Conservation (phyloP, 2,329 filamentous ascomycete genomes). For the Hypoxylon sp. region DNA sequence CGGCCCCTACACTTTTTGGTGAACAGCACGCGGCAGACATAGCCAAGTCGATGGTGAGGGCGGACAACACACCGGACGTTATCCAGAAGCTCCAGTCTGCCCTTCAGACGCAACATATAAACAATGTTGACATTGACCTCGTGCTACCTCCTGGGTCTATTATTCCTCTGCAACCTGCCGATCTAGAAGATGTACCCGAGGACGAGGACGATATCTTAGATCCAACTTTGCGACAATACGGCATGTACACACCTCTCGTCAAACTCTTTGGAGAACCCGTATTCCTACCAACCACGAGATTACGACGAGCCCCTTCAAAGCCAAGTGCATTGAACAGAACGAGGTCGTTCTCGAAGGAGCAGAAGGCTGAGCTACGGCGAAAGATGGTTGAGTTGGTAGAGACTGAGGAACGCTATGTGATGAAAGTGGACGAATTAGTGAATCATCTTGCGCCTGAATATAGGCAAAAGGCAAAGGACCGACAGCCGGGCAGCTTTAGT, state of each 20-base stretch:
- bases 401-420: slow-evolving; percentile 94
- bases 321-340: slow-evolving; percentile 83
- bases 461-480: slow-evolving; percentile 73
- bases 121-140: slow-evolving; percentile 88
- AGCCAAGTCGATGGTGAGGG: slow-evolving; percentile 84
- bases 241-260: slow-evolving; percentile 80
- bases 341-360: slow-evolving; percentile 80
- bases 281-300: slow-evolving; percentile 86
- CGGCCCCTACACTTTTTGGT: slow-evolving; percentile 79
- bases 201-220: slow-evolving; percentile 76
- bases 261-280: slow-evolving; percentile 84
- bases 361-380: slow-evolving; percentile 86
- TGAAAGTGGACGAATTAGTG: slow-evolving; percentile 86
- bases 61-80: slow-evolving; percentile 81
- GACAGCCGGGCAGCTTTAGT: slow-evolving; percentile 72
- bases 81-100: slow-evolving; percentile 80
- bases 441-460: slow-evolving; percentile 85
- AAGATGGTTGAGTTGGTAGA: slow-evolving; percentile 92
- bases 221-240: slow-evolving; percentile 76
- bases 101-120: slow-evolving; percentile 83
- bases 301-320: slow-evolving; percentile 88
- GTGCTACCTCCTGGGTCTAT: slow-evolving; percentile 85
- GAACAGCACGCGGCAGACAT: slow-evolving; percentile 94
- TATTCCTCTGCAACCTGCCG: slow-evolving; percentile 70
- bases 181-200: slow-evolving; percentile 69